Evolutionary conservation across 164 flowering plant species (phyloP), one percentile per base, ranked within the genome.

Genomic region (Umbilicus rupestris): DNA sequence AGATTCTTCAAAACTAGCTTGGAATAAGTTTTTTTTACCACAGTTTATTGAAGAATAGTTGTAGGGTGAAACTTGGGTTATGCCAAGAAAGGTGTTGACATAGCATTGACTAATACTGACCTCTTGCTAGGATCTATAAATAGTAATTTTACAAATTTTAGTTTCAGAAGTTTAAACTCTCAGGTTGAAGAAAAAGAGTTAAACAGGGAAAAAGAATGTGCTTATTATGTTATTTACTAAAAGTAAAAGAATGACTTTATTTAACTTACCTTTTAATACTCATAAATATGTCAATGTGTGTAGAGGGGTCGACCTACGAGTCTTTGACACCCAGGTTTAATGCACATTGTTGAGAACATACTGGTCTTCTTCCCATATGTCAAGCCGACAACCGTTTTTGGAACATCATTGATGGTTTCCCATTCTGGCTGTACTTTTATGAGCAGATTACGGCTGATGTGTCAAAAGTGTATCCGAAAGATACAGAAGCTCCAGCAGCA

Each of bases 401-500:
- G 16, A 55, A 55, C 60, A 28, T 55, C 60, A 55, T 26, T 55
- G 17, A 55, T 6, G 17, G 5, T 55, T 55, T 55, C 60, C 28
- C 16, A 55, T 55, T 30, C 12, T 22, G 60, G 60, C 14, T 55
- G 2, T 55, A 16, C 3, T 46, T 46, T 1, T 46, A n/a, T 46
- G 52, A 46, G 22, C 60, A 95, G 99, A 88, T 89, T 73, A 87
- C 87, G 33, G 70, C 83, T 55, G 76, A 84, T 73, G 75, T 88
- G 30, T 80, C 97, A 20, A 90, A 87, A 68, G 84, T 90, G 60
- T 87, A 82, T 70, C 97, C 99, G 11, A 85, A 92, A 73, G 99
- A 95, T 73, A 88, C 94, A 49, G 99, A 95, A 75, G 96, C 97
- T 64, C 86, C 97, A 63, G 89, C 97, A 65, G 99, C 87, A 67